phyloP scores from a whole-genome alignment of 257 asterid species.

The Przewalskia tangutica region DNA sequence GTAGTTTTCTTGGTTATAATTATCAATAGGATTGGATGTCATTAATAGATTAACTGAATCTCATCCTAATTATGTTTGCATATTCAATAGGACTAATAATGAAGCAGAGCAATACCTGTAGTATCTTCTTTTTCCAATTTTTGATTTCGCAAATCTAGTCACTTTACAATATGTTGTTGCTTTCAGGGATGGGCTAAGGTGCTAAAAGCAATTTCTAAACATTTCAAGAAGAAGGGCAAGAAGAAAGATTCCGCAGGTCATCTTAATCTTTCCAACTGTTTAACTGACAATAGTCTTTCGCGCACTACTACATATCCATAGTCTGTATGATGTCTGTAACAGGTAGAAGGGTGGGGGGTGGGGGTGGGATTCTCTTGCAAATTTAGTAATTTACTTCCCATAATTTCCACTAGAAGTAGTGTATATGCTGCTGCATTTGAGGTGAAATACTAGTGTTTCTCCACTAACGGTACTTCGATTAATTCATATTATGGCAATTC shows the following conservation, averaged over 20 bases:
- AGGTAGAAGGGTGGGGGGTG: too few species aligned
- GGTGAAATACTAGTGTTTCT: neutral
- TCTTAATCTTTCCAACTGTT: slow-evolving; percentile 15
- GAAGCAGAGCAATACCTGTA: neutral
- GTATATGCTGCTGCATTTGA: too few species aligned
- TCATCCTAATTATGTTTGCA: neutral
- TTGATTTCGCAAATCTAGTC: neutral
- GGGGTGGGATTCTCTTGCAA: neutral
- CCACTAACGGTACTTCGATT: neutral
- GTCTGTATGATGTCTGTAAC: neutral
- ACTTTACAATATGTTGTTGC: neutral
- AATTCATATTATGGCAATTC: neutral
- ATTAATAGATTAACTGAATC: neutral
- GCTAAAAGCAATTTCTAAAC: slow-evolving; percentile 52
- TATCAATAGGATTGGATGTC: neutral
- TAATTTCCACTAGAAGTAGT: too few species aligned
- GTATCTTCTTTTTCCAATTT: neutral
- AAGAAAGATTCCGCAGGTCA: slow-evolving; percentile 26
- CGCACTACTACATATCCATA: neutral
- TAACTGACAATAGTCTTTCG: neutral
- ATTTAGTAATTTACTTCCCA: neutral
- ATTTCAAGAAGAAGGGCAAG: slow-evolving; percentile 53
- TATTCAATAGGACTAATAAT: neutral
- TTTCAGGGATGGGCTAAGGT: slow-evolving; percentile 47
- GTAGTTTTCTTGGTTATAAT: too few species aligned